Base-by-base conservation (phyloP, 257 asterid genomes). In the Capsicum baccatum region DNA sequence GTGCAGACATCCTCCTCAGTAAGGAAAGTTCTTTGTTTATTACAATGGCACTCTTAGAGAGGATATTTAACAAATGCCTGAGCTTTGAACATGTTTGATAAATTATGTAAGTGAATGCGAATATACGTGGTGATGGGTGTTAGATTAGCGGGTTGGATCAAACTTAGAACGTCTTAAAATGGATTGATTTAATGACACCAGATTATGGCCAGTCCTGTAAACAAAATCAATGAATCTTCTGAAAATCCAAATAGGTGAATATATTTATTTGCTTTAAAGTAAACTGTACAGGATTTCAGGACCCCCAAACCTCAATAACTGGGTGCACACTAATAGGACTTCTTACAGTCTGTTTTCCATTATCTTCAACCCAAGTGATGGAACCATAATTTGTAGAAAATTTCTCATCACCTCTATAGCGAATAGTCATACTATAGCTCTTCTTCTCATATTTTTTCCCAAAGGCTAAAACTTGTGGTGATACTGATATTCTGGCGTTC, bases 251-350 rank as follows among this genome's bases (percentile, higher is more conserved):
- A 62, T 19, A 62, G 68, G 7, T 62, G 6, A 3, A 0, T n/a
- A 62, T 0, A 26, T 63, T 63, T 63, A 19, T 62, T 62, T n/a
- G 14, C 37, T 60, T 60, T 60, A 39, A 39, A 62, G 68, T 62
- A 19, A 62, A 21, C 5, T 62, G 15, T 62, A 19, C 19, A 62
- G 68, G 68, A 62, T 19, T 62, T 62, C 68, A 62, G 9, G 37
- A 62, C 42, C 68, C 68, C 68, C 68, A 19, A 26, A 62, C 64
- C 21, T 59, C 11, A 59, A 80, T 80, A 9, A 16, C 9, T 17
- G 47, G 83, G 8, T 83, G 66, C 10, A 89, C 16, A 87, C 91
- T 21, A 90, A 64, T 86, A 6, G 93, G 91, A 47, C 93, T 90
- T 48, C 93, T 89, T 26, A 92, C 92, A 0, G 39, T 80, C 79